Conservation (phyloP, 140 eudicot genomes). For the Ambrosia hybrid region DNA sequence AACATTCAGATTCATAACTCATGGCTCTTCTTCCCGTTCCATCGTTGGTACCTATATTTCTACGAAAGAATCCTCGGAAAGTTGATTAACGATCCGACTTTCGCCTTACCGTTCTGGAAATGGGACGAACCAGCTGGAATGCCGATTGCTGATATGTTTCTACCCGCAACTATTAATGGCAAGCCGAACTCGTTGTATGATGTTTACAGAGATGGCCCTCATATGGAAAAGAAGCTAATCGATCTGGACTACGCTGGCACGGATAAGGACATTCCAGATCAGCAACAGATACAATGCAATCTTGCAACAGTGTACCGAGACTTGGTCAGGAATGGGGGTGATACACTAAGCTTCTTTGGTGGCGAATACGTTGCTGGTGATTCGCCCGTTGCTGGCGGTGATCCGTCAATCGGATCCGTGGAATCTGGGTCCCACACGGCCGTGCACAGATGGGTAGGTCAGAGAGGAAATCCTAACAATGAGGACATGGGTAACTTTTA, state of each 20-base stretch:
- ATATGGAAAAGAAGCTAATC: slow-evolving; percentile 1
- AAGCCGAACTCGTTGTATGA: slow-evolving; percentile 3
- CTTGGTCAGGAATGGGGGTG: not conserved
- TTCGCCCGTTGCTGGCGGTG: no score
- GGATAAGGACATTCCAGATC: slow-evolving; percentile 16
- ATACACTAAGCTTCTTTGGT: no score
- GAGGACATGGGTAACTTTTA: slow-evolving; percentile 43
- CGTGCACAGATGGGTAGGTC: slow-evolving; percentile 45
- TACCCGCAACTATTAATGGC: not conserved
- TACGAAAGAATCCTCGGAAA: no score
- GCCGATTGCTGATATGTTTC: slow-evolving; percentile 17
- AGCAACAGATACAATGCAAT: slow-evolving; percentile 16
- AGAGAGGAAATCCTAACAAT: slow-evolving; percentile 24
- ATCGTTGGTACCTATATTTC: no score
- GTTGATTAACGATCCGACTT: no score
- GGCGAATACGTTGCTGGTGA: slow-evolving; percentile 8
- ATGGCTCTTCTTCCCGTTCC: slow-evolving; percentile 33
- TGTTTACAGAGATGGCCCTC: slow-evolving; percentile 4
- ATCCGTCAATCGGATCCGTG: slow-evolving; percentile 16
- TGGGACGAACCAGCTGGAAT: slow-evolving; percentile 10
- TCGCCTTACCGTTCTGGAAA: no score
- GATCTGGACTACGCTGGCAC: slow-evolving; percentile 31
- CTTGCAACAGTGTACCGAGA: not conserved
- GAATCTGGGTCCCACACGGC: slow-evolving; percentile 39
- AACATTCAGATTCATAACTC: slow-evolving; percentile 29